Evolutionary conservation across 2,329 filamentous ascomycete species (phyloP), one percentile per base, ranked within the genome.

Genomic region (Cryphonectria radicalis): DNA sequence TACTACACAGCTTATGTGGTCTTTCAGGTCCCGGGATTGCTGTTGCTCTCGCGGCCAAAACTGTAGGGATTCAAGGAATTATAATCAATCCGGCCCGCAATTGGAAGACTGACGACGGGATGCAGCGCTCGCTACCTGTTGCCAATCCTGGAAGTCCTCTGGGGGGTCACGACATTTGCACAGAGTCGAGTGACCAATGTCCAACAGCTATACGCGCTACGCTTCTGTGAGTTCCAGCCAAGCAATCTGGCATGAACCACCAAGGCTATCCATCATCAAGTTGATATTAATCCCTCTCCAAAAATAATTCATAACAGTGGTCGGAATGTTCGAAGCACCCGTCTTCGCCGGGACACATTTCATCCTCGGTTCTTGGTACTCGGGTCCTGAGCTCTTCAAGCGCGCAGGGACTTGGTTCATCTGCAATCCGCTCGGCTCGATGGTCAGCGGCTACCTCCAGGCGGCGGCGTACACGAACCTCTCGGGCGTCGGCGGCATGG

Each of bases 381-480:
- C 74, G 46, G 75, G 75, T 0, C 75, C 74, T 25, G 78, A 75
- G 66, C 75, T 80, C 3, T 80, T 78, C 74, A 79, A 79, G 69
- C 73, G 77, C 63, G 77, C 77, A 11, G 77, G 76, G 3, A 74
- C 74, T 3, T 79, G 76, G 76, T 77, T 78, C 43, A 75, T 78
- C 64, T 77, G 76, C 63, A 78, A 77, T 57, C 74, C 77, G 3
- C 66, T 78, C 13, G 77, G 77, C 0, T 73, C 76, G 13, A 79
- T 81, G 78, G 71, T 81, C 28, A 78, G 76, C 55, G 79, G 79
- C 1, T 81, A 80, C 68, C 77, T 88, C 0, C 86, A 88, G 74
- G 83, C 86, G 2, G 86, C 86, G 0, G 85, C 86, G 0, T 88
- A 88, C 74, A 85, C 81, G 3, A 86, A 86, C 66, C 80, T 89